Conservation (phyloP, 2,329 filamentous ascomycete species). For the Aureobasidium subglaciale region DNA sequence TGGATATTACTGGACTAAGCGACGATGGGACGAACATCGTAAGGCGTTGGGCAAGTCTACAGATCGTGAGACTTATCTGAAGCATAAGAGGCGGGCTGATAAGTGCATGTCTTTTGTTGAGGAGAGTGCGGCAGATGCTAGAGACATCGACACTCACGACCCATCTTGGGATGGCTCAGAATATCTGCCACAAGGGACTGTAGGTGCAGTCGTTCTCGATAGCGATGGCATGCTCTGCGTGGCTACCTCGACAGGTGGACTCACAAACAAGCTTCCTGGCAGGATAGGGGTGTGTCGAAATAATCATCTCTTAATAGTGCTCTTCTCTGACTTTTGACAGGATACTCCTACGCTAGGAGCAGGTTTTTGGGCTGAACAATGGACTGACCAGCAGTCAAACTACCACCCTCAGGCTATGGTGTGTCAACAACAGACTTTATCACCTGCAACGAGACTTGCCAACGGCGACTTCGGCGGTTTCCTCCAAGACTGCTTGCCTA, state of each 20-base stretch:
- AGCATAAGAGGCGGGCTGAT: conserved; percentile 30
- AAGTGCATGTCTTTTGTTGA: conserved; percentile 17
- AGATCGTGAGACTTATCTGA: conserved; percentile 35
- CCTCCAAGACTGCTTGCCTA: conserved; percentile 55
- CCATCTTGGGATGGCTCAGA: conserved; percentile 53
- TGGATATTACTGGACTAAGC: conserved; percentile 71
- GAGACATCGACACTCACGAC: conserved; percentile 5
- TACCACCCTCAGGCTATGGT: background rate
- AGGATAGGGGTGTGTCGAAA: conserved; percentile 52
- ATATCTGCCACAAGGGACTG: conserved; percentile 76
- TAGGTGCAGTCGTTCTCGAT: conserved; percentile 76
- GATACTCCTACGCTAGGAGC: conserved; percentile 80
- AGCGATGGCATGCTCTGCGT: conserved; percentile 64
- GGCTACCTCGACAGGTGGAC: conserved; percentile 62
- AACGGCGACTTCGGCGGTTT: conserved; percentile 39
- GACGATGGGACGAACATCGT: conserved; percentile 70
- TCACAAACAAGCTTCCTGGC: conserved; percentile 84
- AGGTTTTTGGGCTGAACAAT: conserved; percentile 86
- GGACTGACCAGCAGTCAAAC: conserved; percentile 45
- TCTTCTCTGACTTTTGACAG: background rate
- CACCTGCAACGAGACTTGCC: conserved; percentile 24
- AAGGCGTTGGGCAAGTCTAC: conserved; percentile 46
- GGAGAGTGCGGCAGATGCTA: background rate
- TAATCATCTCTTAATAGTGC: background rate
- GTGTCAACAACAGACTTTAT: conserved; percentile 14